Base-by-base conservation (phyloP, 2,329 filamentous ascomycete species). In the Monosporascus sp. region DNA sequence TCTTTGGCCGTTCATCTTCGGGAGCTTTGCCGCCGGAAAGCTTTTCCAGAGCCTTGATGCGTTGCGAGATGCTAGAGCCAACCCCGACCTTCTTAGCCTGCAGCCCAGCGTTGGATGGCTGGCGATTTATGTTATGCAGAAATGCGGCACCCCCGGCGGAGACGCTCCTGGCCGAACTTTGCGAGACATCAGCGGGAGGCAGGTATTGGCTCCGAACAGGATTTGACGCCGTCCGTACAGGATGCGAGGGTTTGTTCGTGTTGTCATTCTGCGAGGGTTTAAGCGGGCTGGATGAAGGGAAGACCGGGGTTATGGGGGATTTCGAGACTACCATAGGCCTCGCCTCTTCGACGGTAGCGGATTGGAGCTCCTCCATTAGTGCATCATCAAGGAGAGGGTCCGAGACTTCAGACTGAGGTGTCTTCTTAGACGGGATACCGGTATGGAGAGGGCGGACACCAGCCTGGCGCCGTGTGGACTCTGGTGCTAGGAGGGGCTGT, bases 21-120 rank as follows among this genome's bases (percentile, higher is more conserved):
- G 43, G 57, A 9, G 67, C 61, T 45, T 69, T 57, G 65, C 68
- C 65, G 66, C 78, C 72, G 54, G 86, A 79, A 60, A 94, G 79
- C 69, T 90, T 92, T 67, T 96, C 89, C 50, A 99, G 77, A 7
- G 92, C 91, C 70, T 96, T 95, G 69, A 97, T 97, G 43, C 94
- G 87, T 68, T 93, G 90, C 3, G 93, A 95, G 56, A 99, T 97
- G 61, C 90, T 91, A 8, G 89, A 91, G 7, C 90, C 92, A 24
- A 97, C 82, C 63, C 89, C 94, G 59, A 86, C 79, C 68, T 92
- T 95, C 67, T 89, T 90, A 3, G 82, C 76, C 47, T 79, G 74
- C 49, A 87, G 65, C 50, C 79, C 78, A 15, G 80, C 67, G 15
- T 70, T 70, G 45, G 66, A 69, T 31, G 75, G 70, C 60, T 82